Percentiles rank a stretch among this genome's conserved stretches.
These are phyloP conservation scores for Porcisia deanei DNA, from an alignment of 208 protist genomes.

Conservation along the genomic window DNA sequence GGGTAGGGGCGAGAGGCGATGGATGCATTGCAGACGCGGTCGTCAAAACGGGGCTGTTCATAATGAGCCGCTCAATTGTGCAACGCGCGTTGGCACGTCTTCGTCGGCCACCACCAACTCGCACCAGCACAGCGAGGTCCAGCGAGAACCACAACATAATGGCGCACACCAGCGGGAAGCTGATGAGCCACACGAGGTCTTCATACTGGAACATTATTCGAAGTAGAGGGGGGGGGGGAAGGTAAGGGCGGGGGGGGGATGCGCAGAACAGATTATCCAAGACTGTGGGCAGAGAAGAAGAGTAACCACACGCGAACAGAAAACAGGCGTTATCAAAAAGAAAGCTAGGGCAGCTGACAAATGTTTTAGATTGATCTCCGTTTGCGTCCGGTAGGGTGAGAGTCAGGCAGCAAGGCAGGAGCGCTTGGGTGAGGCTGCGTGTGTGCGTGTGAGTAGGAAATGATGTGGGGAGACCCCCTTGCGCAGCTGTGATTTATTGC, in stretches of 20 bases:
- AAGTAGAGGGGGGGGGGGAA: background rate
- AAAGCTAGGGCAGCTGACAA: too few relatives aligned
- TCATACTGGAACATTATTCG: conserved; percentile 50
- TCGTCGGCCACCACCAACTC: conserved; percentile 49
- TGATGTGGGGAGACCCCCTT: background rate
- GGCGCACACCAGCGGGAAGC: conserved; percentile 54
- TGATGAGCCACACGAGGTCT: conserved; percentile 59
- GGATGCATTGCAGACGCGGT: conserved; percentile 11
- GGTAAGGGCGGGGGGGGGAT: background rate
- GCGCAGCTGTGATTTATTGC: too few relatives aligned
- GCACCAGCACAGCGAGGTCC: conserved; percentile 62
- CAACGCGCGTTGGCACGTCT: conserved; percentile 45
- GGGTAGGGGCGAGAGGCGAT: conserved; percentile 1
- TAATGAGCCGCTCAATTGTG: conserved; percentile 43
- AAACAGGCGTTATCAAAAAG: background rate
- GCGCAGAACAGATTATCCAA: background rate
- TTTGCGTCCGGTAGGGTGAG: background rate
- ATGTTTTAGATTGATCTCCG: background rate
- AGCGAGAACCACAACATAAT: conserved; percentile 64
- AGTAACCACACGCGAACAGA: background rate
- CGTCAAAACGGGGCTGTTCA: conserved; percentile 20
- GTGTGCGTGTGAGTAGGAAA: background rate
- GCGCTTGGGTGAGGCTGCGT: background rate
- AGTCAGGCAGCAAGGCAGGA: background rate
- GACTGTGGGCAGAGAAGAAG: background rate